These are phyloP conservation scores for Cucumis sativus DNA, from an alignment of 306 rosid genomes.

Conservation along the genomic window Cucumber_9930_V3 NC_026660.2:19371001-19371500, in stretches of 20 bases:
- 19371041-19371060: not conserved
- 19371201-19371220: slow-evolving; percentile 93
- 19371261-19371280: slow-evolving; percentile 84
- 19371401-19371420: no score
- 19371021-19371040: not conserved
- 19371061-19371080: not conserved
- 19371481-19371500: slow-evolving; percentile 93
- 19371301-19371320: slow-evolving; percentile 48
- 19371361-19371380: not conserved
- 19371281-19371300: slow-evolving; percentile 70
- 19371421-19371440: slow-evolving; percentile 47
- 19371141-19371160: not conserved
- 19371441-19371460: slow-evolving; percentile 67
- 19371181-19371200: slow-evolving; percentile 95
- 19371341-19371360: not conserved
- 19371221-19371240: slow-evolving; percentile 72
- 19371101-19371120: not conserved
- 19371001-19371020: not conserved
- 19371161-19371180: not conserved
- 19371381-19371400: not conserved
- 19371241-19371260: slow-evolving; percentile 85
- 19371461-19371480: slow-evolving; percentile 76
- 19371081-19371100: not conserved
- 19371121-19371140: slow-evolving; percentile 1
- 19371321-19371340: slow-evolving; percentile 62